Evolutionary conservation across 305 asterid species (phyloP), one percentile per base, ranked within the genome.

Genomic region (Solanum hybrid): DNA sequence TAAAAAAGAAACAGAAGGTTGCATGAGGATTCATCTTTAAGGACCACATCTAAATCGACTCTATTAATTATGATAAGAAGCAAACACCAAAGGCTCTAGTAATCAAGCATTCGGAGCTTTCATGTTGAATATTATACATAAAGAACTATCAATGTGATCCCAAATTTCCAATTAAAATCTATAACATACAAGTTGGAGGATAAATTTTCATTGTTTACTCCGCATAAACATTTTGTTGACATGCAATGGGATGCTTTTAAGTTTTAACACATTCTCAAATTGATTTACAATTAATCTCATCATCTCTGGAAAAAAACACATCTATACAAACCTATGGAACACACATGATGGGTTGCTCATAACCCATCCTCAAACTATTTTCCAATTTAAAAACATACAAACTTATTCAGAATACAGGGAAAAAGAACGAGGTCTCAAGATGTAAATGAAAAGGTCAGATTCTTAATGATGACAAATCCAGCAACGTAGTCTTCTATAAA

Each of bases 1-100:
- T 81, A 91, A 39, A 92, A 88, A 90, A 91, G 81, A 89, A 90
- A 77, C 34, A 86, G 89, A 86, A 71, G 74, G 87, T 83, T 88
- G 86, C 36, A 89, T 89, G 89, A 89, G 84, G 88, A 90, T 86
- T 89, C 67, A 74, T 88, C 90, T 79, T 77, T 89, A 28, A 35
- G 20, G 34, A 57, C 76, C 83, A 87, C 81, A 61, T 40, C 67
- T 57, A 22, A 22, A 85, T 33, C 9, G 76, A 85, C 46, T 31
- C 88, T 16, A 85, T 85, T 57, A 85, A 33, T 33, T n/a, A 22
- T 85, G 77, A 85, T 61, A 85, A 85, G 31, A 85, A 57, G 51
- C 51, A 61, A 84, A 85, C 51, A 61, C 24, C 88, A 57, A 51
- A 57, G 51, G 51, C 51, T 9, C 14, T 18, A 33, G n/a, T 61